Evolutionary conservation across 2,329 filamentous ascomycete species (phyloP), one percentile per base, ranked within the genome.

Genomic region (Kalaharituber pfeilii): DNA sequence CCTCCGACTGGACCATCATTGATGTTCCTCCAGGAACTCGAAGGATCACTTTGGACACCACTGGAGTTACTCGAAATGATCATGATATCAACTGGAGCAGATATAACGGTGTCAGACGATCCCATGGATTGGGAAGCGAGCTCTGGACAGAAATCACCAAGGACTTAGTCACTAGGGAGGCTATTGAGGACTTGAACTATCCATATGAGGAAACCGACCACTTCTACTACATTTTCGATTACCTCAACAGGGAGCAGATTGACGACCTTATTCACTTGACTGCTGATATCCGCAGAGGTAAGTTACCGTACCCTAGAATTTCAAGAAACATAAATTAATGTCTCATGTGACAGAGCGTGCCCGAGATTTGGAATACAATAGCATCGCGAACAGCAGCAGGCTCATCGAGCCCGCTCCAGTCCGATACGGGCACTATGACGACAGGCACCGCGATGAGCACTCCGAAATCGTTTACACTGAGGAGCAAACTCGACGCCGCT

Each of bases 101-200:
- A 62, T 88, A 87, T 68, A 87, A 82, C 65, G 86, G 86, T 52
- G 80, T 86, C 50, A 75, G 84, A 56, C 73, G 83, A 60, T 79
- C 82, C 59, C 55, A 59, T 22, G 69, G 66, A 22, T 74, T 73
- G 51, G 70, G 75, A 28, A 75, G 77, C 54, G 79, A 82, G 56
- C 84, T 94, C 72, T 96, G 89, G 89, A 98, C 91, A 0, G 91
- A 96, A 69, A 86, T 98, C 62, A 94, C 89, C 47, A 94, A 94
- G 70, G 88, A 94, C 62, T 70, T 96, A 30, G 86, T 96, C 15
- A 75, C 82, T 56, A 80, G 82, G 52, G 87, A 95, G 66, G 91
- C 91, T 18, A 84, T 96, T 60, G 82, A 94, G 62, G 75, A 82
- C 63, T 71, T 81, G 65, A 86, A 86, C 2, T 96, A 94, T 68